Evolutionary conservation across 2,329 filamentous ascomycete genomes (phyloP).

Genomic region (Aspergillus fijiensis): DNA sequence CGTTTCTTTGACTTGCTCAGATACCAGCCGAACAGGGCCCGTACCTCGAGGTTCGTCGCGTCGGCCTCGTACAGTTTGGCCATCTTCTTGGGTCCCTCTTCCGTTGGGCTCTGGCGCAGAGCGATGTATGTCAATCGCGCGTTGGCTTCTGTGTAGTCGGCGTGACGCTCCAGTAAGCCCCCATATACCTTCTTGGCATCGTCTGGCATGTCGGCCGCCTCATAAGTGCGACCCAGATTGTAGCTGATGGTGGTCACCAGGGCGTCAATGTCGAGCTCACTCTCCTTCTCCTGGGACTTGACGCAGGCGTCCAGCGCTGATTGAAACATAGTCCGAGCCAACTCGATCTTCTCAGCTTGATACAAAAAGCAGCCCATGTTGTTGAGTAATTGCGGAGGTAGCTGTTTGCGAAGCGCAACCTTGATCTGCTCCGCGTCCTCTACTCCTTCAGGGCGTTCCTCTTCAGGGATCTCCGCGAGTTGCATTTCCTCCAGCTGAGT

Average conservation of each 20-base stretch:
- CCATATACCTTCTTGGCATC: slow-evolving; percentile 89
- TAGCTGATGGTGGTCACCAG: slow-evolving; percentile 95
- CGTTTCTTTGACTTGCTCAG: slow-evolving; percentile 85
- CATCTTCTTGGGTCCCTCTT: slow-evolving; percentile 83
- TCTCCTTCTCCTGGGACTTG: slow-evolving; percentile 72
- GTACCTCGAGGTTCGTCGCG: slow-evolving; percentile 82
- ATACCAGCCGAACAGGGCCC: slow-evolving; percentile 93
- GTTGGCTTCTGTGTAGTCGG: slow-evolving; percentile 88
- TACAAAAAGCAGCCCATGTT: slow-evolving; percentile 97
- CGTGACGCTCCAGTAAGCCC: slow-evolving; percentile 76
- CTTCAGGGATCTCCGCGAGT: slow-evolving; percentile 70
- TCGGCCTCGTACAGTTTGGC: slow-evolving; percentile 82
- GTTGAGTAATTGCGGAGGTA: slow-evolving; percentile 90
- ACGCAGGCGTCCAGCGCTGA: slow-evolving; percentile 86
- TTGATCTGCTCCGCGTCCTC: slow-evolving; percentile 60
- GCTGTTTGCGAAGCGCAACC: slow-evolving; percentile 67
- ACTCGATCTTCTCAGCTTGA: slow-evolving; percentile 76
- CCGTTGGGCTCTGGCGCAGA: slow-evolving; percentile 73
- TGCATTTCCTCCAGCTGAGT: slow-evolving; percentile 91
- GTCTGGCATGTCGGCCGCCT: slow-evolving; percentile 75
- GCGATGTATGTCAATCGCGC: slow-evolving; percentile 88
- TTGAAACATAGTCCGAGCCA: slow-evolving; percentile 85
- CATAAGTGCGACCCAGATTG: slow-evolving; percentile 91
- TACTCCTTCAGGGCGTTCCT: slow-evolving; percentile 62
- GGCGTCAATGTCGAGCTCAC: slow-evolving; percentile 79